A percentile compares a stretch with the other conserved stretches of the same genome.
These are phyloP conservation scores for Heimioporus sp. DNA, from an alignment of 768 basidiomycete species.

Conservation along the genomic window DNA sequence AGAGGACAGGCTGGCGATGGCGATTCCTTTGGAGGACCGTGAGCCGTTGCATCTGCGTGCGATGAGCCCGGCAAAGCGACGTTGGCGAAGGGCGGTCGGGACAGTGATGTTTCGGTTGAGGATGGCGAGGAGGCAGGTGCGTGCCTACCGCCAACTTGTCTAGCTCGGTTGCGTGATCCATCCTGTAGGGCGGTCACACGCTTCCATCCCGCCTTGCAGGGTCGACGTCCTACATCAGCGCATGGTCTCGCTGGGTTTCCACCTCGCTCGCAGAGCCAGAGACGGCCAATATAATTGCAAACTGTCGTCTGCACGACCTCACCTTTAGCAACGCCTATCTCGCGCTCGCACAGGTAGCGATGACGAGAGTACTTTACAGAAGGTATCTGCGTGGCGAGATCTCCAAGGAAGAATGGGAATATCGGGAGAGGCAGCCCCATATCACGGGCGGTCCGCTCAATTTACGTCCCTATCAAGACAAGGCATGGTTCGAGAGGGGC, in stretches of 20 bases:
- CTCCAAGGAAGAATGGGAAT: constrained; percentile 47
- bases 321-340: constrained; percentile 51
- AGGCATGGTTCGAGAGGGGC: constrained; percentile 42
- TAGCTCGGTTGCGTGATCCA: constrained; percentile 14
- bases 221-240: constrained; percentile 36
- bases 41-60: constrained; percentile 24
- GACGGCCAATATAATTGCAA: constrained; percentile 30
- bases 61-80: constrained; percentile 32
- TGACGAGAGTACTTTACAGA: constrained; percentile 46
- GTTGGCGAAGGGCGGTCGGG: constrained; percentile 47
- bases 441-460: constrained; percentile 49
- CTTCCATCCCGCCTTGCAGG: constrained; percentile 41
- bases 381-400: constrained; percentile 45
- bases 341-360: constrained; percentile 48
- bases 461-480: constrained; percentile 46
- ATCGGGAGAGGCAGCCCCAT: constrained; percentile 46
- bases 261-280: constrained; percentile 26
- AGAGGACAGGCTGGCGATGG: constrained; percentile 38
- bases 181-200: constrained; percentile 50
- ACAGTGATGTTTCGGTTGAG: constrained; percentile 34
- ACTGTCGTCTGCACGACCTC: constrained; percentile 39
- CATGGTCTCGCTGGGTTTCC: constrained; percentile 29
- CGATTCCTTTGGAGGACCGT: constrained; percentile 39
- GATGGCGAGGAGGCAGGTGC: constrained; percentile 34
- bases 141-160: constrained; percentile 11